A percentile compares a stretch with the other conserved stretches of the same genome.
Evolutionary conservation across 2,329 filamentous ascomycete genomes (phyloP).

Genomic region (Phyllosticta paracitricarpa): DNA sequence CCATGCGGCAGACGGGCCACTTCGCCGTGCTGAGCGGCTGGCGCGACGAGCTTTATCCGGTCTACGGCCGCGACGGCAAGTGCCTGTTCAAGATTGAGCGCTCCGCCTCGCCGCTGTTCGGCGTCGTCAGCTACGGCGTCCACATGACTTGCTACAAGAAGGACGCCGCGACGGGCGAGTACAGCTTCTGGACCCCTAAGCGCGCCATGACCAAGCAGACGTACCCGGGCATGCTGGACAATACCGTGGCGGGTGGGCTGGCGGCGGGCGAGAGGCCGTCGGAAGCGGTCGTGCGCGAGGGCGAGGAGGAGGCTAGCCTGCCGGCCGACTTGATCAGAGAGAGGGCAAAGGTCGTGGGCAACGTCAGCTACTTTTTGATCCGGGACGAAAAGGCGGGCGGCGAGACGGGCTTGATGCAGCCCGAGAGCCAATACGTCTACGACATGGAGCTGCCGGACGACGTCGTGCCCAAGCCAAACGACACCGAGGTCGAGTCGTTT

Average conservation of each 20-base stretch:
- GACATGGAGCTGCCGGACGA: slow-evolving; percentile 67
- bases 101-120: slow-evolving; percentile 32
- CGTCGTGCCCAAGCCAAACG: slow-evolving; percentile 63
- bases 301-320: slow-evolving; percentile 79
- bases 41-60: slow-evolving; percentile 33
- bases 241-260: slow-evolving; percentile 82
- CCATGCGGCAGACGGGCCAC: slow-evolving; percentile 58
- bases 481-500: slow-evolving; percentile 84
- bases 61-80: slow-evolving; percentile 30
- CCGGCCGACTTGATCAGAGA: slow-evolving; percentile 57
- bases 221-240: slow-evolving; percentile 87
- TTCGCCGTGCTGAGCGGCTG: slow-evolving; percentile 58
- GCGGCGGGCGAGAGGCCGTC: slow-evolving; percentile 70
- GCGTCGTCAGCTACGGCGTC: slow-evolving; percentile 35
- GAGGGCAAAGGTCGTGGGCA: slow-evolving; percentile 51
- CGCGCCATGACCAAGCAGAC: slow-evolving; percentile 71
- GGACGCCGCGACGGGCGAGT: slow-evolving; percentile 33
- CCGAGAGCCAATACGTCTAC: slow-evolving; percentile 86
- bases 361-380: slow-evolving; percentile 76
- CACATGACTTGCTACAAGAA: slow-evolving; percentile 32
- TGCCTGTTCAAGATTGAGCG: slow-evolving; percentile 34
- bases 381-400: slow-evolving; percentile 67
- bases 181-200: slow-evolving; percentile 78
- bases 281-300: slow-evolving; percentile 76
- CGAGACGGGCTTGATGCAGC: slow-evolving; percentile 73